Conservation (phyloP, 2,329 filamentous ascomycete genomes). For the Chaetomium sp. region DNA sequence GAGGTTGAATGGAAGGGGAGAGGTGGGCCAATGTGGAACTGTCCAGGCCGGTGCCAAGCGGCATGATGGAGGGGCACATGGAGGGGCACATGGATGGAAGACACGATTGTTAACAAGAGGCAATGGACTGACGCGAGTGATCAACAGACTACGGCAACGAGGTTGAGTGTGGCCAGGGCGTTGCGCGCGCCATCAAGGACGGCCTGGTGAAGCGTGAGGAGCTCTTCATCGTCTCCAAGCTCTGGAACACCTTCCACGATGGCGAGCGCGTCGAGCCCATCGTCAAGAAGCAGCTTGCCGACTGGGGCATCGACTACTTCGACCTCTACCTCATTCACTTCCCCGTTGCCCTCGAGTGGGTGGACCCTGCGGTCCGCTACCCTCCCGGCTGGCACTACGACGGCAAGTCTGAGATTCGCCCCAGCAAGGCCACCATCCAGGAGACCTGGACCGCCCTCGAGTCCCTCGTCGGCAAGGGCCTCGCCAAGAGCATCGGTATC, state of each 20-base stretch:
- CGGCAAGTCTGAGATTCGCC: constrained; percentile 52
- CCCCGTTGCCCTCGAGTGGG: constrained; percentile 78
- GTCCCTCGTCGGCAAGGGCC: constrained; percentile 58
- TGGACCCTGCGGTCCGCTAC: constrained; percentile 72
- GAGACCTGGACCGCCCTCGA: constrained; percentile 83
- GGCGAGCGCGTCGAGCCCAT: constrained; percentile 70
- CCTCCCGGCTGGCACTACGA: constrained; percentile 72
- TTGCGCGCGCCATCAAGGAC: constrained; percentile 73
- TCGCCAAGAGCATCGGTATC: constrained; percentile 70
- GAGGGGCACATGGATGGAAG: no score
- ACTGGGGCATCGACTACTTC: constrained; percentile 85
- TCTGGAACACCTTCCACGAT: constrained; percentile 91
- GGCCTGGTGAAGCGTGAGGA: constrained; percentile 77
- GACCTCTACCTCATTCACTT: constrained; percentile 88
- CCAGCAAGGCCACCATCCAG: constrained; percentile 65
- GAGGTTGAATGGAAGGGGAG: not conserved
- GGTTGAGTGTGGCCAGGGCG: constrained; percentile 67
- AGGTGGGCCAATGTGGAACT: constrained; percentile 6
- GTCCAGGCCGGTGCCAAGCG: not conserved
- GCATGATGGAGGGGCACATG: not conserved
- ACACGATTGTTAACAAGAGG: not conserved
- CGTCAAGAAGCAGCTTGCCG: constrained; percentile 66
- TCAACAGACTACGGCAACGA: constrained; percentile 73
- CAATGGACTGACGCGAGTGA: constrained; percentile 5
- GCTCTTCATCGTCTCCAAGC: constrained; percentile 87